Percentiles rank a stretch among this genome's conserved stretches.
Evolutionary conservation across 192 early-diverging fungal species (phyloP).

Genomic region (Dispira simplex): DNA sequence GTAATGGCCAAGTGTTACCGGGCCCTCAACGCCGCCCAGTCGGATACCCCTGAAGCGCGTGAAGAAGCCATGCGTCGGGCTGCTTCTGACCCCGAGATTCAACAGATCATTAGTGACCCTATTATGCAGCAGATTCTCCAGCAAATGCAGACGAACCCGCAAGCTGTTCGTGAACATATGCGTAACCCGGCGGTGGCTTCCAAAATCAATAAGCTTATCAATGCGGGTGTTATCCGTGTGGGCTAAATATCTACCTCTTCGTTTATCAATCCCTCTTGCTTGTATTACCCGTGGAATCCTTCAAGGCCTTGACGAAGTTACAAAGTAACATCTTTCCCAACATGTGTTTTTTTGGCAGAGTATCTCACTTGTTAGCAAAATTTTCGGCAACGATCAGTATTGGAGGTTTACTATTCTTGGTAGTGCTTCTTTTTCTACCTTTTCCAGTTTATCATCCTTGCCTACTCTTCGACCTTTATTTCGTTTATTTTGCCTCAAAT

Average conservation of each 20-base stretch:
- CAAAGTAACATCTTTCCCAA: too few species aligned
- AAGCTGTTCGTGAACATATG: conserved; percentile 84
- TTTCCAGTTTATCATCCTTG: too few species aligned
- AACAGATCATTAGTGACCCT: conserved; percentile 75
- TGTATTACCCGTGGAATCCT: too few species aligned
- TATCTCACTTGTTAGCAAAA: too few species aligned
- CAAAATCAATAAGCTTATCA: conserved; percentile 86
- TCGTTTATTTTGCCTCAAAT: too few species aligned
- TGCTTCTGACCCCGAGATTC: conserved; percentile 85
- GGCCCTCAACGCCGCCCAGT: conserved; percentile 47
- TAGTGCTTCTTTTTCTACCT: too few species aligned
- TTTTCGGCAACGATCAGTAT: too few species aligned
- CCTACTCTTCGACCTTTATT: too few species aligned
- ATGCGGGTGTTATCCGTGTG: conserved; percentile 70
- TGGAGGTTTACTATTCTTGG: too few species aligned
- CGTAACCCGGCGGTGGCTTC: conserved; percentile 89
- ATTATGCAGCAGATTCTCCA: conserved; percentile 93
- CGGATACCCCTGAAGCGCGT: conserved; percentile 36
- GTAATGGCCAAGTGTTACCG: conserved; percentile 65
- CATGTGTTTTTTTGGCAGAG: too few species aligned
- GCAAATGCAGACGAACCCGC: conserved; percentile 94
- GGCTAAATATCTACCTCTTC: conserved; percentile 23
- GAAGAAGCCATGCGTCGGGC: conserved; percentile 76
- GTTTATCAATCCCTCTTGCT: too few species aligned
- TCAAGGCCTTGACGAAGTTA: too few species aligned